A percentile compares a stretch with the other conserved stretches of the same genome.
phyloP scores from a whole-genome alignment of 441 rosid species.

The Melastoma candidum region DNA sequence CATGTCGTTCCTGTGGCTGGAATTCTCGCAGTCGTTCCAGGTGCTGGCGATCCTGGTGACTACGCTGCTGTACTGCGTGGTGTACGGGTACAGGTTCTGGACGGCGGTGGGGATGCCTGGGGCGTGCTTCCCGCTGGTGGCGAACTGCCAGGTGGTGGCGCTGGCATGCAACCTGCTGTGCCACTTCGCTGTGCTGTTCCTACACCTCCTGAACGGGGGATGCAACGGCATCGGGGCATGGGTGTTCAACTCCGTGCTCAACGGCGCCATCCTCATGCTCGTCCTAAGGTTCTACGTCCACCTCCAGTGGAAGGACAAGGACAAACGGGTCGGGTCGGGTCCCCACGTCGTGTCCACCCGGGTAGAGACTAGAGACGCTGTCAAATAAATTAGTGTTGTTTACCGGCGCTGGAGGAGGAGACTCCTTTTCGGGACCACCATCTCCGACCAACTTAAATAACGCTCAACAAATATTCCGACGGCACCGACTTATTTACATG shows the following conservation, averaged over 20 bases:
- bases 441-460: too few relatives aligned
- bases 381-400: too few relatives aligned
- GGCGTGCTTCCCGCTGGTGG: conserved; percentile 17
- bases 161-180: conserved; percentile 10
- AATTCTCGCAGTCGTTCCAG: conserved; percentile 20
- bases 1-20: conserved; percentile 22
- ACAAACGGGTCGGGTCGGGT: not conserved
- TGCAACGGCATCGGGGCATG: conserved; percentile 22
- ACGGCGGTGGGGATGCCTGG: conserved; percentile 17
- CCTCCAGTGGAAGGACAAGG: not conserved
- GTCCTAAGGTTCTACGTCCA: conserved; percentile 4
- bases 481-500: too few relatives aligned
- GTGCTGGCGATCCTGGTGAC: conserved; percentile 20
- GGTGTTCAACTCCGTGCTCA: conserved; percentile 9
- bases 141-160: conserved; percentile 11
- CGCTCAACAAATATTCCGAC: too few relatives aligned
- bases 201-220: conserved; percentile 16
- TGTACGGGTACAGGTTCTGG: conserved; percentile 22
- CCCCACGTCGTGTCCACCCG: too few relatives aligned
- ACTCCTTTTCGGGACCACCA: too few relatives aligned
- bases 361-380: too few relatives aligned
- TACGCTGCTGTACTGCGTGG: conserved; percentile 16
- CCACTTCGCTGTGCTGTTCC: conserved; percentile 16
- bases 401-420: too few relatives aligned
- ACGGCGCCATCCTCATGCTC: conserved; percentile 4